Percentiles rank a stretch among this genome's conserved stretches.
Conservation (phyloP, 1,139 yeast genomes). For the Candida frijolesensis region DNA sequence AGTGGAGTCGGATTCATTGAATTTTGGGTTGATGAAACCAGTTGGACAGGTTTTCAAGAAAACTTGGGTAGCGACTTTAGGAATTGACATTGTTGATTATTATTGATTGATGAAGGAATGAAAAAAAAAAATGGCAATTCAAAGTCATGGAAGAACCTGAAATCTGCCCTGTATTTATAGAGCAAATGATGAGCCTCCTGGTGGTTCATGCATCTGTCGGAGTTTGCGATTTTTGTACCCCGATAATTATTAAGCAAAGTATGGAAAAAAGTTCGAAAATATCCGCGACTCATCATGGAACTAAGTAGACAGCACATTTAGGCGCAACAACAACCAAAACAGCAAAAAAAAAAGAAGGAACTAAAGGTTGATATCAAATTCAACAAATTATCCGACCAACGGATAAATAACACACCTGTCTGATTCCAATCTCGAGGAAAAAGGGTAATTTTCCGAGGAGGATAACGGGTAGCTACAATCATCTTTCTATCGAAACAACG, state of each 20-base stretch:
- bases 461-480: not conserved
- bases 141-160: not conserved
- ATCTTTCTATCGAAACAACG: not conserved
- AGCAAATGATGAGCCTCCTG: not conserved
- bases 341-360: not conserved
- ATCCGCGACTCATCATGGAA: not conserved
- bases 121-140: not conserved
- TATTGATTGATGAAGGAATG: not conserved
- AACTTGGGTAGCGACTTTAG: slow-evolving; percentile 15
- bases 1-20: slow-evolving; percentile 22
- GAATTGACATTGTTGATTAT: slow-evolving; percentile 11
- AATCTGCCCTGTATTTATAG: not conserved
- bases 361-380: not conserved
- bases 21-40: slow-evolving; percentile 18
- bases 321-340: not conserved
- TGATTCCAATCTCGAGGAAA: not conserved
- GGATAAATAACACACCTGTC: not conserved
- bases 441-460: not conserved
- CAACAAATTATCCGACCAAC: not conserved
- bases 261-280: not conserved
- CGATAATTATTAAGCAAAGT: not conserved
- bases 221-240: not conserved
- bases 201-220: slow-evolving; percentile 1
- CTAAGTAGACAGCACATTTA: not conserved
- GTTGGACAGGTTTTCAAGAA: slow-evolving; percentile 21